phyloP scores from a whole-genome alignment of 352 stramenopile genomes.

The Pythium pyrilobum region DNA sequence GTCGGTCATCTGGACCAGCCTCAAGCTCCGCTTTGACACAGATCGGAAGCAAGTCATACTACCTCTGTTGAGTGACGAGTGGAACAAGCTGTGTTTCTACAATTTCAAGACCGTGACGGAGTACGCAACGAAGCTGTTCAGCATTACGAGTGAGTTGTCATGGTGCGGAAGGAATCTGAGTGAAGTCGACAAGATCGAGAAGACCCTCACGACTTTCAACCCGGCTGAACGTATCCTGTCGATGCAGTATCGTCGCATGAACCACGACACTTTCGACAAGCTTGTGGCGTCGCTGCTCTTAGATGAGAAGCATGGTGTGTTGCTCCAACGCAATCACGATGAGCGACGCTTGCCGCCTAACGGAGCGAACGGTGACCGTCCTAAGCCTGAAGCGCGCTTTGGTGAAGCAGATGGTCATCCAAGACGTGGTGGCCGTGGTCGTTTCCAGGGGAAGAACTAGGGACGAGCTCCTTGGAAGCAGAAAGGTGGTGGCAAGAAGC shows the following conservation, averaged over 20 bases:
- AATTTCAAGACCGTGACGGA: slow-evolving; percentile 20
- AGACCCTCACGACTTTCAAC: slow-evolving; percentile 11
- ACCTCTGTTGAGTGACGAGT: slow-evolving; percentile 2
- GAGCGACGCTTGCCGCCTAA: not conserved
- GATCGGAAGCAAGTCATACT: slow-evolving; percentile 5
- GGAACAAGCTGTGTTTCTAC: slow-evolving; percentile 16
- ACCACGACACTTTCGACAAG: slow-evolving; percentile 14
- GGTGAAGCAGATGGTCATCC: slow-evolving; percentile 1
- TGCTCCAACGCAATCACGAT: slow-evolving; percentile 14
- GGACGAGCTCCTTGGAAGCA: too few relatives aligned
- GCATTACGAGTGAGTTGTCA: slow-evolving; percentile 10
- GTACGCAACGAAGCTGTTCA: slow-evolving; percentile 10
- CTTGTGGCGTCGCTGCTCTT: slow-evolving; percentile 5
- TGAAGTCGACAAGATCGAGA: slow-evolving; percentile 5
- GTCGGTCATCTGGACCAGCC: not conserved
- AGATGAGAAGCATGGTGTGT: slow-evolving; percentile 12
- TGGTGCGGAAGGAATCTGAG: slow-evolving; percentile 6
- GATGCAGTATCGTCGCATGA: slow-evolving; percentile 3
- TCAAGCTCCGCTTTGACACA: slow-evolving; percentile 2
- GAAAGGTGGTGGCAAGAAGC: not conserved
- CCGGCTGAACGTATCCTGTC: slow-evolving; percentile 5
- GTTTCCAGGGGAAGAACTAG: too few relatives aligned
- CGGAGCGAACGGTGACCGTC: not conserved
- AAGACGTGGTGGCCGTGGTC: too few relatives aligned
- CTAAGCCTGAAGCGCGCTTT: slow-evolving; percentile 2